A percentile compares a stretch with the other conserved stretches of the same genome.
These are phyloP conservation scores for Pterocarpus santalinus DNA, from an alignment of 306 rosid species.

Conservation along the genomic window DNA sequence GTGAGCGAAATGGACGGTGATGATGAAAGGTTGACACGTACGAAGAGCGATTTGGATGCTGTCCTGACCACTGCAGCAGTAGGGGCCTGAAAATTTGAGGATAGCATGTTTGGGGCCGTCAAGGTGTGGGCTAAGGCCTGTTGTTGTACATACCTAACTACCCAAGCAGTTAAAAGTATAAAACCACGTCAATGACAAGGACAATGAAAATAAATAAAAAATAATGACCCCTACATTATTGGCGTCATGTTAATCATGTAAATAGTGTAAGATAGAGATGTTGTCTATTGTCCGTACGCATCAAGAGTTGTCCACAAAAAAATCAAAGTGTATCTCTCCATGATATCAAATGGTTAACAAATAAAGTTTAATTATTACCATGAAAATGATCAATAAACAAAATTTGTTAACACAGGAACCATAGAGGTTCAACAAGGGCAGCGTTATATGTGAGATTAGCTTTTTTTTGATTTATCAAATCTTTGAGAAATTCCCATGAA, in stretches of 20 bases:
- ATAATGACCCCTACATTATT: background rate
- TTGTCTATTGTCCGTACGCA: background rate
- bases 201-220: background rate
- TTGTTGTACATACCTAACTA: slow-evolving; percentile 17
- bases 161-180: background rate
- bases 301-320: background rate
- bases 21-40: slow-evolving; percentile 49
- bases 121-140: slow-evolving; percentile 4
- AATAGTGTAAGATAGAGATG: slow-evolving; percentile 26
- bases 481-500: no score
- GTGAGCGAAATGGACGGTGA: slow-evolving; percentile 43
- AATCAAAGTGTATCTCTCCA: background rate
- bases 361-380: background rate
- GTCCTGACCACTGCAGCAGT: slow-evolving; percentile 56
- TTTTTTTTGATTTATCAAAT: no score
- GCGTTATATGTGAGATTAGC: no score
- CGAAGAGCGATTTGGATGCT: slow-evolving; percentile 69
- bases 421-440: no score
- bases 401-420: no score
- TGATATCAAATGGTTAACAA: background rate
- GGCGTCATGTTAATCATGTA: slow-evolving; percentile 40
- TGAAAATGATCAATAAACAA: background rate
- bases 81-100: slow-evolving; percentile 59
- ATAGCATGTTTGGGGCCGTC: background rate
- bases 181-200: background rate